Conservation (phyloP, 108 stramenopile species). For the Pseudonitzschia pungens region DNA sequence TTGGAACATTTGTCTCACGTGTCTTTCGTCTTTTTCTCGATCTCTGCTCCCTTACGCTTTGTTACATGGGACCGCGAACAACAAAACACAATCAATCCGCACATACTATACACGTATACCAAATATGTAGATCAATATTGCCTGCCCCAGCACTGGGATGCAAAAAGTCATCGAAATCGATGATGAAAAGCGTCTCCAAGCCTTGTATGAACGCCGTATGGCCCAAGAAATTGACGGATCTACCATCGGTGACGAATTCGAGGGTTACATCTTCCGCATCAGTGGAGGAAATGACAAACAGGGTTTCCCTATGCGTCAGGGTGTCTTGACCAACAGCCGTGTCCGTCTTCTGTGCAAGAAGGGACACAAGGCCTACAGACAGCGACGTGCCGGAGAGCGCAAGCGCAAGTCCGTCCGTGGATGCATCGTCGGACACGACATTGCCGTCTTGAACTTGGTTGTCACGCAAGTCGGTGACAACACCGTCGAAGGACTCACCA, state of each 20-base stretch:
- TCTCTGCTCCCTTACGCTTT: not conserved
- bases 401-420: constrained; percentile 99
- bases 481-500: constrained; percentile 93
- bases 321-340: constrained; percentile 96
- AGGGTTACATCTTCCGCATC: constrained; percentile 97
- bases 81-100: not conserved
- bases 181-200: constrained; percentile 98
- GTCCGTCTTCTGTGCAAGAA: constrained; percentile 94
- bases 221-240: constrained; percentile 96
- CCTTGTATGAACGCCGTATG: constrained; percentile 98
- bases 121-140: constrained; percentile 93
- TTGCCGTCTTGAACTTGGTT: constrained; percentile 98
- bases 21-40: not conserved
- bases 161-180: constrained; percentile 99
- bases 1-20: not conserved
- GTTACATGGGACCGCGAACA: not conserved
- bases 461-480: constrained; percentile 94
- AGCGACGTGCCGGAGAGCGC: constrained; percentile 96
- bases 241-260: constrained; percentile 97
- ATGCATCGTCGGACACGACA: constrained; percentile 98
- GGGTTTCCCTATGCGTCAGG: constrained; percentile 99
- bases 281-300: constrained; percentile 99
- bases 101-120: not conserved
- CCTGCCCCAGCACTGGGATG: constrained; percentile 94
- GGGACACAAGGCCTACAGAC: constrained; percentile 91